Evolutionary conservation across 805 yeast genomes (phyloP).

Genomic region (Cyberlindnera petersonii): DNA sequence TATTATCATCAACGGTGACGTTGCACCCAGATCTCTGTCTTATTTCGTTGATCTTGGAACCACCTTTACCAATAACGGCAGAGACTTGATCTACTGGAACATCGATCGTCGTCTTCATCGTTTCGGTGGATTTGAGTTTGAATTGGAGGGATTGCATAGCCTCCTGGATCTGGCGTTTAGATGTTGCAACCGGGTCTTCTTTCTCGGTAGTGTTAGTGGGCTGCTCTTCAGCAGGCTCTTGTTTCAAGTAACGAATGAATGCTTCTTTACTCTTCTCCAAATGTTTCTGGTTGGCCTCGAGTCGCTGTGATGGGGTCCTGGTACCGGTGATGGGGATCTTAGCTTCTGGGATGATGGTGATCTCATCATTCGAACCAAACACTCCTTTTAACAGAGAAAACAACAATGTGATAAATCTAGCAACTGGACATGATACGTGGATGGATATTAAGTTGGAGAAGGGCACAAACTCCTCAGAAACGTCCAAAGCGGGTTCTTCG

Average conservation of each 20-base stretch:
- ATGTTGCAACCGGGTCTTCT: slow-evolving; percentile 8
- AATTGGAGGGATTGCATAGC: slow-evolving; percentile 9
- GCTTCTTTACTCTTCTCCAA: slow-evolving; percentile 10
- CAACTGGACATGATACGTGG: slow-evolving; percentile 2
- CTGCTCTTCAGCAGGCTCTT: slow-evolving; percentile 3
- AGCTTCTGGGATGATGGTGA: slow-evolving; percentile 5
- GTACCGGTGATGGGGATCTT: slow-evolving; percentile 13
- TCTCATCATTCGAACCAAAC: neutral
- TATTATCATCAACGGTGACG: slow-evolving; percentile 16
- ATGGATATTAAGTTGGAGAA: slow-evolving; percentile 17
- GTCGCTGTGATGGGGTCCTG: slow-evolving; percentile 1
- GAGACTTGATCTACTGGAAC: slow-evolving; percentile 18
- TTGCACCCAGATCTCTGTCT: slow-evolving; percentile 20
- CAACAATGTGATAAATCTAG: neutral
- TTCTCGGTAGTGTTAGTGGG: neutral
- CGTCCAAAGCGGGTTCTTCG: slow-evolving; percentile 7
- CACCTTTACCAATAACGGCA: slow-evolving; percentile 16
- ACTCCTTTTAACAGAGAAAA: neutral
- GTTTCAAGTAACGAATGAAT: slow-evolving; percentile 7
- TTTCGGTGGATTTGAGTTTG: slow-evolving; percentile 8
- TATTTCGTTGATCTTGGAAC: slow-evolving; percentile 19
- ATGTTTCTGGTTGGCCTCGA: slow-evolving; percentile 12
- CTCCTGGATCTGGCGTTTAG: slow-evolving; percentile 9
- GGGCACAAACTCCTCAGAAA: slow-evolving; percentile 15
- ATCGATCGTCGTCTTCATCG: slow-evolving; percentile 13